Percentiles rank a stretch among this genome's conserved stretches.
Evolutionary conservation across 352 stramenopile species (phyloP).

Genomic region (Elongisporangium senticosum): DNA sequence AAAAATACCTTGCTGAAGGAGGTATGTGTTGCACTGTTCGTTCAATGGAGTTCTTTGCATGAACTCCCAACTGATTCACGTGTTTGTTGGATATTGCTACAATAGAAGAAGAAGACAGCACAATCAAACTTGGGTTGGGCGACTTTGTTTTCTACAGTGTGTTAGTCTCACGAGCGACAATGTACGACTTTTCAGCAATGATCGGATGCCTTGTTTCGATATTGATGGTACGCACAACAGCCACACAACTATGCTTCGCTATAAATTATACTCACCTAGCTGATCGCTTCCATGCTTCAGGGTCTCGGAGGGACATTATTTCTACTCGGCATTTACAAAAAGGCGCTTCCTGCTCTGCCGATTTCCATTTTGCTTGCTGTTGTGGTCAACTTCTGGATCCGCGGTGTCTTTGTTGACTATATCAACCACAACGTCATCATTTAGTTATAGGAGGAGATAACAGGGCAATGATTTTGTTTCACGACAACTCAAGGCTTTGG

Average conservation of each 20-base stretch:
- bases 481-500: not conserved
- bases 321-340: conserved; percentile 93
- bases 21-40: conserved; percentile 16
- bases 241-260: not conserved
- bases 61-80: not conserved
- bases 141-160: conserved; percentile 99
- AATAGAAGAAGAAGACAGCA: conserved; percentile 58
- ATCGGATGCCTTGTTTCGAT: conserved; percentile 89
- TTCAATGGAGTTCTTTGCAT: not conserved
- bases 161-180: conserved; percentile 94
- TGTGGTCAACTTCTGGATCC: conserved; percentile 79
- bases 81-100: not conserved
- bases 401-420: conserved; percentile 66
- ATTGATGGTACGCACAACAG: conserved; percentile 74
- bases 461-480: not conserved
- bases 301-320: conserved; percentile 93
- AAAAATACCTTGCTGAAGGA: conserved; percentile 63
- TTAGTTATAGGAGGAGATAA: not conserved
- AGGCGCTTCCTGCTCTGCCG: conserved; percentile 94
- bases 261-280: conserved; percentile 4
- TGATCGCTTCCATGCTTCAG: conserved; percentile 17
- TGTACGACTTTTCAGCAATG: conserved; percentile 95
- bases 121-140: conserved; percentile 94
- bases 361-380: conserved; percentile 89
- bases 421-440: conserved; percentile 8